These are phyloP conservation scores for Myrmaecium sp. DNA, from an alignment of 2,329 filamentous ascomycete genomes.

Conservation along the genomic window DNA sequence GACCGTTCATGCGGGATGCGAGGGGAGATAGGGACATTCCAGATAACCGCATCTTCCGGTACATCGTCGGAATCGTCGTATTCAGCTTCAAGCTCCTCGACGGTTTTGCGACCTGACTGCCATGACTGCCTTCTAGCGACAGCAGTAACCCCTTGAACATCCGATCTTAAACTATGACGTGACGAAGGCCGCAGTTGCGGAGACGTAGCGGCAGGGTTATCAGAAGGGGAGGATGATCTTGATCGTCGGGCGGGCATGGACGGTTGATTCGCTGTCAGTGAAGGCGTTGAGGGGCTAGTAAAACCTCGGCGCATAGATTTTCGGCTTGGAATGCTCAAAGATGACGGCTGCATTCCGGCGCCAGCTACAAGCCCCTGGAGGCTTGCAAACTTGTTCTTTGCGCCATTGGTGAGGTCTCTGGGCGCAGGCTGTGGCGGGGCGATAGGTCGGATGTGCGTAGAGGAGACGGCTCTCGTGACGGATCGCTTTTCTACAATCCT, in stretches of 20 bases:
- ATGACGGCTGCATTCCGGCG: constrained; percentile 17
- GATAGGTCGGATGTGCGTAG: constrained; percentile 1
- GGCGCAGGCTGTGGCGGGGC: constrained; percentile 8
- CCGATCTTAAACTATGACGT: too few species aligned
- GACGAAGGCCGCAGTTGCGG: too few species aligned
- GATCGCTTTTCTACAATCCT: too few species aligned
- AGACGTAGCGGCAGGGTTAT: too few species aligned
- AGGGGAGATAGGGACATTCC: constrained; percentile 70
- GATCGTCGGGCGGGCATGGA: constrained; percentile 14
- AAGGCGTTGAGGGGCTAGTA: constrained; percentile 20
- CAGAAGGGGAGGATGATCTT: constrained; percentile 19
- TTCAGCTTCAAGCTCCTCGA: constrained; percentile 56
- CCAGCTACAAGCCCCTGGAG: constrained; percentile 23
- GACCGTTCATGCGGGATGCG: constrained; percentile 20
- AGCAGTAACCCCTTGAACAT: too few species aligned
- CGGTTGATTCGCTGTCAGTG: constrained; percentile 15
- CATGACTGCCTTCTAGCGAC: constrained; percentile 37
- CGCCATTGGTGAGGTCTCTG: constrained; percentile 20
- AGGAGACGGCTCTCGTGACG: too few species aligned
- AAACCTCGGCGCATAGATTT: constrained; percentile 22
- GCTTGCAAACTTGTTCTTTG: constrained; percentile 22
- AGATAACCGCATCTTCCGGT: constrained; percentile 60
- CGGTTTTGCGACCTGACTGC: constrained; percentile 54
- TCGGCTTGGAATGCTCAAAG: constrained; percentile 21
- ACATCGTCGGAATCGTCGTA: constrained; percentile 64